Percentiles rank a stretch among this genome's conserved stretches.
These are phyloP conservation scores for Akanthomyces lecanii DNA, from an alignment of 2,329 filamentous ascomycete genomes.

Conservation along the genomic window DNA sequence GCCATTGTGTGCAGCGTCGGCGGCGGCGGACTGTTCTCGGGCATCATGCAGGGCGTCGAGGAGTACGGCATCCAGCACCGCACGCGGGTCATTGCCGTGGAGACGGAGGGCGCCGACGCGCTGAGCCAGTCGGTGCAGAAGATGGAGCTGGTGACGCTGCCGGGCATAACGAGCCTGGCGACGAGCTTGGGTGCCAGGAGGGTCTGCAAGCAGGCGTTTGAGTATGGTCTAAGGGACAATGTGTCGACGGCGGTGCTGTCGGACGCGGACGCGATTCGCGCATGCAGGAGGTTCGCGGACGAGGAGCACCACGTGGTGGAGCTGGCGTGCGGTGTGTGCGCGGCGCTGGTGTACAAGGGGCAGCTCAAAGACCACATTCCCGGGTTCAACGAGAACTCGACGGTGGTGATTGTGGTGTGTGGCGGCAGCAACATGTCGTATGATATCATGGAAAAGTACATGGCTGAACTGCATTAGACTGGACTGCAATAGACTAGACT, in stretches of 20 bases:
- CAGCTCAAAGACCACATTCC: conserved; percentile 24
- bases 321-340: conserved; percentile 27
- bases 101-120: conserved; percentile 68
- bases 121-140: conserved; percentile 54
- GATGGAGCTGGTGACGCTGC: conserved; percentile 55
- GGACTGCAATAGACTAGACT: neutral
- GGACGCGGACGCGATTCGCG: conserved; percentile 26
- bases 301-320: conserved; percentile 30
- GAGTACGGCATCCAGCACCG: conserved; percentile 20
- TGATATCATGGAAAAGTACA: conserved; percentile 27
- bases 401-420: conserved; percentile 30
- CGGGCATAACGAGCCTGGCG: conserved; percentile 66
- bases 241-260: conserved; percentile 27
- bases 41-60: conserved; percentile 61
- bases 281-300: conserved; percentile 26
- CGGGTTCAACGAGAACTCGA: conserved; percentile 23
- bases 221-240: conserved; percentile 26
- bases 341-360: conserved; percentile 27
- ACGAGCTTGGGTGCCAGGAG: conserved; percentile 64
- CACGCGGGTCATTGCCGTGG: conserved; percentile 60
- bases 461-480: conserved; percentile 4
- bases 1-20: conserved; percentile 72
- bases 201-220: conserved; percentile 51
- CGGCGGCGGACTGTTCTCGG: conserved; percentile 75
- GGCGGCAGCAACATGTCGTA: conserved; percentile 32